Percentiles rank a stretch among this genome's conserved stretches.
Evolutionary conservation across 129 eudicot species (phyloP).

Genomic region (Dittrichia graveolens): DNA sequence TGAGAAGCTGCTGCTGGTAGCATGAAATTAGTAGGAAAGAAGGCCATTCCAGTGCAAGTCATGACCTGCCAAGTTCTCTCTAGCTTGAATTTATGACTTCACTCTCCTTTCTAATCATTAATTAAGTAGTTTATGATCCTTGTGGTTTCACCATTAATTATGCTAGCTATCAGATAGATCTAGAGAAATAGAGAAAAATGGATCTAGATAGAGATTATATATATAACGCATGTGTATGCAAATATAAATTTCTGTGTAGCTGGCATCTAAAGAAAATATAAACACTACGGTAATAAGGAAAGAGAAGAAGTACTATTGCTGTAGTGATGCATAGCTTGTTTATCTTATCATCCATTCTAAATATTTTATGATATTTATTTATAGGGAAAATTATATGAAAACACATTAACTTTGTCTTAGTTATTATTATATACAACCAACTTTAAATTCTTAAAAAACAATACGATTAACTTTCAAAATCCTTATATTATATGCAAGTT

Average conservation of each 20-base stretch:
- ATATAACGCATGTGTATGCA: background rate
- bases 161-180: constrained; percentile 36
- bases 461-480: too few species aligned
- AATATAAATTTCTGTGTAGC: background rate
- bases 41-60: constrained; percentile 66
- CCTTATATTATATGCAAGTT: too few species aligned
- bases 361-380: background rate
- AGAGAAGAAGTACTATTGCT: background rate
- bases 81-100: constrained; percentile 21
- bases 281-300: background rate
- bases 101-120: constrained; percentile 23
- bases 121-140: background rate
- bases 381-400: too few species aligned
- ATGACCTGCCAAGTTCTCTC: constrained; percentile 36
- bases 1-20: constrained; percentile 53
- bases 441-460: too few species aligned
- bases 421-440: too few species aligned
- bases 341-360: background rate
- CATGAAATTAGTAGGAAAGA: constrained; percentile 84
- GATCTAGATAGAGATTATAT: constrained; percentile 22
- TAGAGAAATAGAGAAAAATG: constrained; percentile 2
- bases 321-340: constrained; percentile 21
- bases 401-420: too few species aligned
- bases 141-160: constrained; percentile 25
- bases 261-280: constrained; percentile 24